Conservation (phyloP, 176 grass and related monocot genomes). For the Triticum dicoccoides region DNA sequence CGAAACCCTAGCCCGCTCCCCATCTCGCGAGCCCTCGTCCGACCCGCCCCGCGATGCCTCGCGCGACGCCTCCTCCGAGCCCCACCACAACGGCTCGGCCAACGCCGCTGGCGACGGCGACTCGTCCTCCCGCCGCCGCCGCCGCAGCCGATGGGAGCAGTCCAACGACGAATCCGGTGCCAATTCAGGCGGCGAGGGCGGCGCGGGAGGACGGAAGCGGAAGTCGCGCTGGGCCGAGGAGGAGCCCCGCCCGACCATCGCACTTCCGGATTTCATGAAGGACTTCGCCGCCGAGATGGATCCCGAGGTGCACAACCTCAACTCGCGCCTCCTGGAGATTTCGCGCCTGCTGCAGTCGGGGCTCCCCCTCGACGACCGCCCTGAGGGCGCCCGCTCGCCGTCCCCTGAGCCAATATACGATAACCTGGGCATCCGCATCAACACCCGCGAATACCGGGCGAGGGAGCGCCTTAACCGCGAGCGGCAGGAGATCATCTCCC, state of each 20-base stretch:
- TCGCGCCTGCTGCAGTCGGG: constrained; percentile 61
- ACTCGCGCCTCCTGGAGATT: constrained; percentile 81
- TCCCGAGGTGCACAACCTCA: constrained; percentile 87
- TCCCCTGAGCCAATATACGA: constrained; percentile 88
- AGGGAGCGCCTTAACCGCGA: constrained; percentile 80
- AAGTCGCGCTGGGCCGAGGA: constrained; percentile 96
- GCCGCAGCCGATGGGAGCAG: constrained; percentile 85
- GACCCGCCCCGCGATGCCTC: constrained; percentile 27
- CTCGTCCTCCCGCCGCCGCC: constrained; percentile 49
- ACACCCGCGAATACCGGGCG: constrained; percentile 83
- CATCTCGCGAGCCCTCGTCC: constrained; percentile 32
- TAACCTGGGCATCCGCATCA: constrained; percentile 92
- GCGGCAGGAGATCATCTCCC: constrained; percentile 93
- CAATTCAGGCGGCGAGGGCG: constrained; percentile 47
- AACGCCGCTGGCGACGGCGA: constrained; percentile 18
- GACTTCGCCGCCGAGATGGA: constrained; percentile 88
- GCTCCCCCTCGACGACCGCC: constrained; percentile 75
- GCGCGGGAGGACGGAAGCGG: constrained; percentile 50
- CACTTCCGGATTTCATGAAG: constrained; percentile 96
- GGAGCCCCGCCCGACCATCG: constrained; percentile 67
- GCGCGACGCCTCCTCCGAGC: constrained; percentile 27
- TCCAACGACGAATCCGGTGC: constrained; percentile 43
- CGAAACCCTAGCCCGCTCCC: constrained; percentile 54
- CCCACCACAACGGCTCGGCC: constrained; percentile 21
- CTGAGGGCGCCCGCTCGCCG: constrained; percentile 77